Conservation (phyloP, 2,329 filamentous ascomycete genomes). For the Aspergillus sp. region DNA sequence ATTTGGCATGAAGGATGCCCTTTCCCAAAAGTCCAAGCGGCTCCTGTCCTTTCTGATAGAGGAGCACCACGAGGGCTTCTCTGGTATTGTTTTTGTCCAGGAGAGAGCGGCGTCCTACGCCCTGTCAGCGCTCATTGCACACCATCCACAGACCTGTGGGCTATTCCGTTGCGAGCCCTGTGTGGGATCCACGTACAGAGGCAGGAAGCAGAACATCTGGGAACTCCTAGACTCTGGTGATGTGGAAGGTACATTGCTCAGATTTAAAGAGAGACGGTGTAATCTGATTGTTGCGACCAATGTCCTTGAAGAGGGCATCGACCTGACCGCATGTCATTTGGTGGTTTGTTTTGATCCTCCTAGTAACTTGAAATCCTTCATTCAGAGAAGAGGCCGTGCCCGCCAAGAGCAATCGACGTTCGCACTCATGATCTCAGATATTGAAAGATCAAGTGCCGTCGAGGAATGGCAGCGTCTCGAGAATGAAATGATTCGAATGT, state of each 20-base stretch:
- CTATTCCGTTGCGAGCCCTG: slow-evolving; percentile 4
- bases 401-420: background rate
- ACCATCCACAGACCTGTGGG: background rate
- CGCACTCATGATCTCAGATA: background rate
- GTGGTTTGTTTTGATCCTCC: background rate
- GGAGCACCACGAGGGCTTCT: slow-evolving; percentile 2
- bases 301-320: slow-evolving; percentile 7
- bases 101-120: background rate
- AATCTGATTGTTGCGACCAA: slow-evolving; percentile 4
- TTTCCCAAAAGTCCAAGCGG: background rate
- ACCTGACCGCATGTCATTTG: slow-evolving; percentile 2
- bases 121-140: slow-evolving; percentile 2
- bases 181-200: background rate
- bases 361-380: slow-evolving; percentile 4
- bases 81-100: slow-evolving; percentile 6
- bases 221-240: background rate
- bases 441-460: background rate
- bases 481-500: background rate
- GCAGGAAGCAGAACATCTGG: background rate
- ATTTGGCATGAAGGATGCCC: too few relatives aligned
- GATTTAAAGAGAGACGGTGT: background rate
- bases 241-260: slow-evolving; percentile 1
- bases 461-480: background rate
- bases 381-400: slow-evolving; percentile 4
- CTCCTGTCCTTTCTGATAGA: background rate